Evolutionary conservation across 2,329 filamentous ascomycete species (phyloP).

Genomic region (Fusarium verrucosum): DNA sequence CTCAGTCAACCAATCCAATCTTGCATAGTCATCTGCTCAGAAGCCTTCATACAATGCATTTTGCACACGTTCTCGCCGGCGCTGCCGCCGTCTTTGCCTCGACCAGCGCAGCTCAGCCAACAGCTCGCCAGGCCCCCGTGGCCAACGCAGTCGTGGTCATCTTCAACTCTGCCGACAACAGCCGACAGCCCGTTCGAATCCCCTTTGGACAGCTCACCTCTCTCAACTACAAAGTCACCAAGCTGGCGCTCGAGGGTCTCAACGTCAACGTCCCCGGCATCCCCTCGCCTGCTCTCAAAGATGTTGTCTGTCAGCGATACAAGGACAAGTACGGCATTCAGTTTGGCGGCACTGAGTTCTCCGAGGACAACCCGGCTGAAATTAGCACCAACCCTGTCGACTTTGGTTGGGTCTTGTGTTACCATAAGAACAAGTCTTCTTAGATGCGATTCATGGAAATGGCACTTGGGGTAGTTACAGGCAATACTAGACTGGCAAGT

Average conservation of each 20-base stretch:
- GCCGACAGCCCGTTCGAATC: constrained; percentile 23
- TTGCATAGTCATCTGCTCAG: not conserved
- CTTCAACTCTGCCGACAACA: constrained; percentile 14
- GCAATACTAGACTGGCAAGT: no score
- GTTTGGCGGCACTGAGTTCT: constrained; percentile 24
- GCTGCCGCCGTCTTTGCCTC: constrained; percentile 10
- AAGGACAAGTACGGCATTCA: constrained; percentile 26
- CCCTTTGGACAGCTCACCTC: constrained; percentile 28
- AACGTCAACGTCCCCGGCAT: constrained; percentile 13
- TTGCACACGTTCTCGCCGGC: constrained; percentile 5
- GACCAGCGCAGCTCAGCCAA: not conserved
- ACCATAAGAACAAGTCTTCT: constrained; percentile 14
- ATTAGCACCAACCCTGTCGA: constrained; percentile 33
- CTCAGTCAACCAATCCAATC: not conserved
- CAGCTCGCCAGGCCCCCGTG: not conserved
- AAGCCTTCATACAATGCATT: constrained; percentile 12
- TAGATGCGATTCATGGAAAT: not conserved
- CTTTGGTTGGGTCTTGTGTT: constrained; percentile 27
- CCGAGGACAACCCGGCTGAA: constrained; percentile 14
- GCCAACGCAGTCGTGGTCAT: constrained; percentile 19
- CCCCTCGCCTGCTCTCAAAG: constrained; percentile 1
- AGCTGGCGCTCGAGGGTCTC: constrained; percentile 16
- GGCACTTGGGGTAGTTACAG: no score
- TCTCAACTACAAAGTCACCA: constrained; percentile 14
- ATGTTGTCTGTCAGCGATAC: constrained; percentile 29